phyloP scores from a whole-genome alignment of 2,329 filamentous ascomycete genomes.

The Arthrobotrys sphaeroides region DNA sequence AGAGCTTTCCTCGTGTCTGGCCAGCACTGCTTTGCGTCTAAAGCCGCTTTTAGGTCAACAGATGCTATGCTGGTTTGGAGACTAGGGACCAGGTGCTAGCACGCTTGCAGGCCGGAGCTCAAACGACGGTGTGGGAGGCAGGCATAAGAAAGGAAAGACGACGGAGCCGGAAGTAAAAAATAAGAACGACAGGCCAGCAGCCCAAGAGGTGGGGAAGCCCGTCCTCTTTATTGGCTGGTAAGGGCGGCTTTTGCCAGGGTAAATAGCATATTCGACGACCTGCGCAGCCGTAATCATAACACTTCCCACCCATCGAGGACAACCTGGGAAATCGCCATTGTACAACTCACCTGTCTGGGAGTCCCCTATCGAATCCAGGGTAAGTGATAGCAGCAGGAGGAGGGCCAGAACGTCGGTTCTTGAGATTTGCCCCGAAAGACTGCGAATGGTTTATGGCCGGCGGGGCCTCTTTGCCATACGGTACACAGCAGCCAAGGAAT shows the following conservation, averaged over 20 bases:
- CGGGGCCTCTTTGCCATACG: constrained; percentile 46
- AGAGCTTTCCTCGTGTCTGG: constrained; percentile 44
- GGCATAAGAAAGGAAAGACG: constrained; percentile 52
- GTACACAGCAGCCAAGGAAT: constrained; percentile 38
- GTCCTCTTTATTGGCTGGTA: constrained; percentile 47
- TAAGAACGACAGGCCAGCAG: constrained; percentile 37
- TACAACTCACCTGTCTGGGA: constrained; percentile 47
- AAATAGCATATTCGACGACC: constrained; percentile 36
- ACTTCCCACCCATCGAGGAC: constrained; percentile 27
- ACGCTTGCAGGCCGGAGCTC: constrained; percentile 44
- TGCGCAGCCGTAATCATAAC: constrained; percentile 46
- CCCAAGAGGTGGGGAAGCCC: constrained; percentile 49
- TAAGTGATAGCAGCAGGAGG: constrained; percentile 41
- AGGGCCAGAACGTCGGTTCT: constrained; percentile 32
- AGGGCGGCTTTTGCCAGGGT: constrained; percentile 38
- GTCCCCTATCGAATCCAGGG: constrained; percentile 40
- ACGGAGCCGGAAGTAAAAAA: constrained; percentile 43
- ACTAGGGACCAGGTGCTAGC: constrained; percentile 51
- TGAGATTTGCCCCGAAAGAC: constrained; percentile 6
- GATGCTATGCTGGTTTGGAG: constrained; percentile 50
- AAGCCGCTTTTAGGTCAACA: constrained; percentile 52
- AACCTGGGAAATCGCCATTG: constrained; percentile 43
- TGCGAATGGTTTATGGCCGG: constrained; percentile 11
- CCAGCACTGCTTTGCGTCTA: constrained; percentile 53
- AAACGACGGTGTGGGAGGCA: constrained; percentile 52